These are phyloP conservation scores for Talaromyces nanjingensis DNA, from an alignment of 495 filamentous ascomycete genomes.

Conservation along the genomic window DNA sequence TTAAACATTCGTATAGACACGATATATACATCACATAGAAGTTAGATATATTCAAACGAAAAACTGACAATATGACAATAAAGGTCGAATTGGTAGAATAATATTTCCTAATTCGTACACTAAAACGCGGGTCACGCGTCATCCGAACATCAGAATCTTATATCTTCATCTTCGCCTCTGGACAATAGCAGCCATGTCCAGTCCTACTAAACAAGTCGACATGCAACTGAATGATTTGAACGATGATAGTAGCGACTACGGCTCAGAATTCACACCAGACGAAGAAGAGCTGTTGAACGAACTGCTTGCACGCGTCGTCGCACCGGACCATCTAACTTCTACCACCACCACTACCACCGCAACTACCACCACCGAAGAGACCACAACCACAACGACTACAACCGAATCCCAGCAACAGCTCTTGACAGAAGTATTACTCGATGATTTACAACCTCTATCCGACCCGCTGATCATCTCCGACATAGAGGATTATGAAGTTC, in stretches of 20 bases:
- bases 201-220: neutral
- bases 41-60: too few species aligned
- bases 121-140: slow-evolving; percentile 1
- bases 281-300: slow-evolving; percentile 49
- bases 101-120: neutral
- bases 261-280: slow-evolving; percentile 61
- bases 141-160: neutral
- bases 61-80: neutral
- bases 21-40: neutral
- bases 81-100: neutral
- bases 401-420: slow-evolving; percentile 6
- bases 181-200: neutral
- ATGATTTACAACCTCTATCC: neutral
- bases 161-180: neutral
- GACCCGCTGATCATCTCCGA: slow-evolving; percentile 17
- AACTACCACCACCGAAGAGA: neutral
- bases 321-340: slow-evolving; percentile 12
- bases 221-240: neutral
- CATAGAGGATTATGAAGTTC: slow-evolving; percentile 27
- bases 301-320: slow-evolving; percentile 30
- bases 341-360: slow-evolving; percentile 18
- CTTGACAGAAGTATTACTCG: neutral
- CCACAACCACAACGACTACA: neutral
- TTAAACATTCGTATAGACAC: neutral
- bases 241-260: slow-evolving; percentile 52